Evolutionary conservation across 2,329 filamentous ascomycete genomes (phyloP).

Genomic region (Pochonia chlamydosporia): DNA sequence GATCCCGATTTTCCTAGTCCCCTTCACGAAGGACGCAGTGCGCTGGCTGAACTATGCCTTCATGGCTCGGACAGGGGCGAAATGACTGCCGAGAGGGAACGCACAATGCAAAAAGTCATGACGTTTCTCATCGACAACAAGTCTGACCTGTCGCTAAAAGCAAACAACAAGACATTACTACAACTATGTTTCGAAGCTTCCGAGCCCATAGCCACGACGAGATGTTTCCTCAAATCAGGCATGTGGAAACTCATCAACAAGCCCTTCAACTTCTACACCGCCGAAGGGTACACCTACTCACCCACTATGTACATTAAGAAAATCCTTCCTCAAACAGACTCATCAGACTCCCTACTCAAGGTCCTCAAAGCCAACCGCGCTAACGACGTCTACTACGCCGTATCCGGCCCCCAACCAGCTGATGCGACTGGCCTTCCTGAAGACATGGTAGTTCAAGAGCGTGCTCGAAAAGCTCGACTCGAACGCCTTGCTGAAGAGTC

Average conservation of each 20-base stretch:
- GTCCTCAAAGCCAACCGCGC: conserved; percentile 48
- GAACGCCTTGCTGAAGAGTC: conserved; percentile 39
- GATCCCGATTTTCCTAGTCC: conserved; percentile 60
- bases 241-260: conserved; percentile 62
- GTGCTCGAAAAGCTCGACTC: conserved; percentile 41
- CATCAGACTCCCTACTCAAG: conserved; percentile 35
- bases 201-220: conserved; percentile 49
- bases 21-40: conserved; percentile 56
- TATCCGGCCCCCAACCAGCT: conserved; percentile 46
- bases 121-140: conserved; percentile 49
- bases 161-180: conserved; percentile 52
- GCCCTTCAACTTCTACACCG: conserved; percentile 48
- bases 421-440: conserved; percentile 47
- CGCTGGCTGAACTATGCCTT: conserved; percentile 58
- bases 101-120: conserved; percentile 52
- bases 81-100: conserved; percentile 41
- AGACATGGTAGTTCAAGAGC: conserved; percentile 43
- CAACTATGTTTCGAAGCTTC: conserved; percentile 54
- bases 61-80: conserved; percentile 42
- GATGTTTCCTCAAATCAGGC: conserved; percentile 54
- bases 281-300: conserved; percentile 53
- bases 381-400: conserved; percentile 48
- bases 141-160: conserved; percentile 50
- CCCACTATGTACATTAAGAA: conserved; percentile 56
- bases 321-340: conserved; percentile 34